phyloP scores from a whole-genome alignment of 2,329 filamentous ascomycete genomes.

The Hypocrella siamensis region DNA sequence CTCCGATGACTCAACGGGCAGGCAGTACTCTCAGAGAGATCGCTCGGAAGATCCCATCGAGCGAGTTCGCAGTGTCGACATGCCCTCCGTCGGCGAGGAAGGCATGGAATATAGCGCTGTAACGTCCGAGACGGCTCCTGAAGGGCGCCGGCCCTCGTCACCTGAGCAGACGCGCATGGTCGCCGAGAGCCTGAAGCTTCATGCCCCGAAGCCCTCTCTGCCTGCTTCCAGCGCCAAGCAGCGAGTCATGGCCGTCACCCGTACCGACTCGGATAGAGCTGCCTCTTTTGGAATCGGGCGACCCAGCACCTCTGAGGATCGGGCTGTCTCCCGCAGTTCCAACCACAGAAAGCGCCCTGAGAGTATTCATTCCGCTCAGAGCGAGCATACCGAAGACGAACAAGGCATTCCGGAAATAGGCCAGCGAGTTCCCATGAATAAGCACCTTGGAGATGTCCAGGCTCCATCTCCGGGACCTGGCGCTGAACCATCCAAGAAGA shows the following conservation, averaged over 20 bases:
- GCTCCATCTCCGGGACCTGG: slow-evolving; percentile 68
- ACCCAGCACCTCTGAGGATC: slow-evolving; percentile 36
- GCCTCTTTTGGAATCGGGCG: slow-evolving; percentile 74
- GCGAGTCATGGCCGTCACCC: slow-evolving; percentile 69
- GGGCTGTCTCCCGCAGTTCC: slow-evolving; percentile 29
- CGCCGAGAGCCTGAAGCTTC: slow-evolving; percentile 66
- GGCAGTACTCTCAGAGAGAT: slow-evolving; percentile 15
- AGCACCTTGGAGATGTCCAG: slow-evolving; percentile 85
- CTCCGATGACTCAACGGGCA: slow-evolving; percentile 18
- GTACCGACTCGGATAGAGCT: slow-evolving; percentile 78
- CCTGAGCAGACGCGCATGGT: slow-evolving; percentile 66
- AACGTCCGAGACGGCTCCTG: slow-evolving; percentile 22
- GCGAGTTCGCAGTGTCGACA: slow-evolving; percentile 60
- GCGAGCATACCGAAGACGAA: slow-evolving; percentile 50
- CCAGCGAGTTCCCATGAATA: slow-evolving; percentile 84
- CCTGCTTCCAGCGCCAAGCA: slow-evolving; percentile 69
- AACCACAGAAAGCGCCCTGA: slow-evolving; percentile 50
- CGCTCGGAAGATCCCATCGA: slow-evolving; percentile 27
- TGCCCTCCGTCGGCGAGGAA: slow-evolving; percentile 81
- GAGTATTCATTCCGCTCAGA: slow-evolving; percentile 38
- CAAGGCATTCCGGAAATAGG: slow-evolving; percentile 88
- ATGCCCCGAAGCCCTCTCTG: slow-evolving; percentile 79
- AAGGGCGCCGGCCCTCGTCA: slow-evolving; percentile 23
- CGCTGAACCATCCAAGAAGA: slow-evolving; percentile 25
- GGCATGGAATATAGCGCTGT: slow-evolving; percentile 68